Percentiles rank a stretch among this genome's conserved stretches.
These are phyloP conservation scores for Saturnispora sekii DNA, from an alignment of 805 yeast genomes.

Conservation along the genomic window DNA sequence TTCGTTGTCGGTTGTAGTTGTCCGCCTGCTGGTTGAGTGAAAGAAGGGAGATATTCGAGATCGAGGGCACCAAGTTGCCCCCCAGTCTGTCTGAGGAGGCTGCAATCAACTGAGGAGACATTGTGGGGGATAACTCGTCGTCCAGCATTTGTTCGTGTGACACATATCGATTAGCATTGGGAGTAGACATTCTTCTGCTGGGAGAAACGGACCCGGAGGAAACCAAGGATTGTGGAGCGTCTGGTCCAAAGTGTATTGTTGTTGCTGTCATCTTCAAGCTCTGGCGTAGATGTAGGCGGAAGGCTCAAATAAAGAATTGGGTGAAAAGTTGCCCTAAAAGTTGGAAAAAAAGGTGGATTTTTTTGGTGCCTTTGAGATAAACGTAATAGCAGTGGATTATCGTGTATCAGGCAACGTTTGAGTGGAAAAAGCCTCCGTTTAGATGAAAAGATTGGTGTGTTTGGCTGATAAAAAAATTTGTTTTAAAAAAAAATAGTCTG, in stretches of 20 bases:
- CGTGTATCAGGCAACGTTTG: too few relatives aligned
- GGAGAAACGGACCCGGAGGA: not conserved
- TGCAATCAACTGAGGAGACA: conserved; percentile 28
- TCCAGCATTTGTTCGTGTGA: conserved; percentile 5
- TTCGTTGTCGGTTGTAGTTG: not conserved
- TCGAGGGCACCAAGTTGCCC: conserved; percentile 27
- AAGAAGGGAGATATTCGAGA: conserved; percentile 28
- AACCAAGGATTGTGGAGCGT: conserved; percentile 4
- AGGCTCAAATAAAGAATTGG: too few relatives aligned
- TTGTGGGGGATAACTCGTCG: conserved; percentile 2
- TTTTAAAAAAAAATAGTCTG: too few relatives aligned
- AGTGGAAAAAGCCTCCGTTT: too few relatives aligned
- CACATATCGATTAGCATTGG: too few relatives aligned
- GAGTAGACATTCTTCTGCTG: not conserved
- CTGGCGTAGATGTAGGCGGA: too few relatives aligned
- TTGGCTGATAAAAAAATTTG: too few relatives aligned
- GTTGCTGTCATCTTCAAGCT: not conserved
- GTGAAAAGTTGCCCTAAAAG: too few relatives aligned
- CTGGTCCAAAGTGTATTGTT: not conserved
- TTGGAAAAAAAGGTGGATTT: too few relatives aligned
- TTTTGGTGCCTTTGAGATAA: too few relatives aligned
- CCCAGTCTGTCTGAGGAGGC: conserved; percentile 29
- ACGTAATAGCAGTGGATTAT: too few relatives aligned
- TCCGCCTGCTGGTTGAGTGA: conserved; percentile 24
- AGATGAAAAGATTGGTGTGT: too few relatives aligned